phyloP scores from a whole-genome alignment of 2,329 filamentous ascomycete genomes.

The Fusarium verticillioides region DNA sequence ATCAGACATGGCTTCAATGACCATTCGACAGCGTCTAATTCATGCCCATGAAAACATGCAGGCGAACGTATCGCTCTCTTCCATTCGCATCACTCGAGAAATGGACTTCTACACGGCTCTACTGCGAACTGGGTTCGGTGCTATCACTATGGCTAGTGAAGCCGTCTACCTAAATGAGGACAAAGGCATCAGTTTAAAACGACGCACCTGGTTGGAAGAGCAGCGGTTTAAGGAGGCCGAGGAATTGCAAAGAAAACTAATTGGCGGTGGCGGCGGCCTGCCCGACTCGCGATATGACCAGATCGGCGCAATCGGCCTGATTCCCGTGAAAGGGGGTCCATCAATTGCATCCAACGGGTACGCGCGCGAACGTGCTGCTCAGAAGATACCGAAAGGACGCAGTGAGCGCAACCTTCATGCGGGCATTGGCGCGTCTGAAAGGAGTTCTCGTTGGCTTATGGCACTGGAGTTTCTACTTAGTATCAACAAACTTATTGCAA shows the following conservation, averaged over 20 bases:
- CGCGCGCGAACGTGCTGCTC: conserved; percentile 75
- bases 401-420: conserved; percentile 61
- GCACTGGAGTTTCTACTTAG: conserved; percentile 80
- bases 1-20: conserved; percentile 47
- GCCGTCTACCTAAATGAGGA: conserved; percentile 97
- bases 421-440: conserved; percentile 82
- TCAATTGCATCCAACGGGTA: conserved; percentile 66
- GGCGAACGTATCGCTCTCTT: conserved; percentile 85
- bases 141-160: conserved; percentile 92
- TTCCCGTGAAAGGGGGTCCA: conserved; percentile 63
- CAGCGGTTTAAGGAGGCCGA: conserved; percentile 84
- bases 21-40: conserved; percentile 69
- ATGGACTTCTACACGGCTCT: conserved; percentile 97
- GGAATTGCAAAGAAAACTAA: conserved; percentile 62
- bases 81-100: conserved; percentile 81
- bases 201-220: conserved; percentile 91
- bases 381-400: conserved; percentile 62
- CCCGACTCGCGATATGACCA: conserved; percentile 62
- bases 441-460: conserved; percentile 81
- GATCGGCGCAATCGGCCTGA: conserved; percentile 64
- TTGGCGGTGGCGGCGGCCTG: conserved; percentile 59
- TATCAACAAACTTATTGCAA: conserved; percentile 64
- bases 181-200: conserved; percentile 75
- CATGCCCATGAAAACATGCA: conserved; percentile 90
- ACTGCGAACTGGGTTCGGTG: conserved; percentile 85